Evolutionary conservation across 2,329 filamentous ascomycete species (phyloP), one percentile per base, ranked within the genome.

Genomic region (Aspergillus brunneoviolaceus): DNA sequence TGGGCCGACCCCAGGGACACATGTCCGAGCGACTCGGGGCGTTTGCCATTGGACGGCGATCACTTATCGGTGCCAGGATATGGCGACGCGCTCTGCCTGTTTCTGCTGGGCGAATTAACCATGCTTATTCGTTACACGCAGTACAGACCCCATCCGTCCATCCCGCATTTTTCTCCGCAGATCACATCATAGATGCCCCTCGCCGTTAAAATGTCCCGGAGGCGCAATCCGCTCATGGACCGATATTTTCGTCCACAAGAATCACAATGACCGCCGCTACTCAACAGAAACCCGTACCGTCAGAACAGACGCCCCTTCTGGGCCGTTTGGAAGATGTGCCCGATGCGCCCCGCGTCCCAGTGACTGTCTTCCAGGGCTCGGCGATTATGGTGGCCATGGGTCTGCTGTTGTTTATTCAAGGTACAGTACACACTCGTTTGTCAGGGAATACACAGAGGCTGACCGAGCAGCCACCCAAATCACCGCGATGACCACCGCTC

Each of bases 401-500:
- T 1, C 10, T 57, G 48, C 33, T 49, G 47, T n/a, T 57, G 55
- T 51, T 57, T 14, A 57, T 57, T 23, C 42, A 48, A 47, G 48
- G 52, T 55, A 55, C 19, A 39, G 33, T 10, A n/a, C 35, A 5
- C 21, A 1, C 16, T 19, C 4, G 12, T 21, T 1, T 16, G 16
- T 1, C 27, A 29, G 27, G 27, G 27, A 7, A 7, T 10, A 7
- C 27, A 35, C 33, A 35, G 33, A 19, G 47, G 52, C 52, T 55
- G 39, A 55, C 23, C 7, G 10, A 47, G 4, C 25, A 82, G 82
- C 83, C 16, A 82, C 84, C 63, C 95, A 95, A 70, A 91, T 93
- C 76, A 91, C 88, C 12, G 87, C 91, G 66, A 87, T 96, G 71
- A 90, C 90, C 5, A 93, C 92, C 58, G 90, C 89, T 1, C 91